Evolutionary conservation across 305 asterid species (phyloP).

Genomic region (Nicotiana rustica): DNA sequence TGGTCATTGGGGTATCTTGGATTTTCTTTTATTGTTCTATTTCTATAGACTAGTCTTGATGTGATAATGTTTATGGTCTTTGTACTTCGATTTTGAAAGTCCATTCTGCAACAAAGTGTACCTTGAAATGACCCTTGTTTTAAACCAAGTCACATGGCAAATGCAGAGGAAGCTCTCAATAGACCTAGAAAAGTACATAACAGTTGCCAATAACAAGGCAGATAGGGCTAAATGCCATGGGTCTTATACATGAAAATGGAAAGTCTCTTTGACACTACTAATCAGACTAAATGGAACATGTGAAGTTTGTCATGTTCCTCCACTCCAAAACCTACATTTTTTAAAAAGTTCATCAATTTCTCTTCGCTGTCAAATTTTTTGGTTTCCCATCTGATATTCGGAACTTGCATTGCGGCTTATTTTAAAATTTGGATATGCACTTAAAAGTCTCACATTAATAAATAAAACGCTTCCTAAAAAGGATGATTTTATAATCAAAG

Average conservation of each 20-base stretch:
- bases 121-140: constrained; percentile 18
- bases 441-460: too few relatives aligned
- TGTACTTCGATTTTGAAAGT: neutral
- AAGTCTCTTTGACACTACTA: constrained; percentile 21
- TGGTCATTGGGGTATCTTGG: neutral
- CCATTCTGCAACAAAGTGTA: neutral
- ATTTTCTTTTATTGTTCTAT: neutral
- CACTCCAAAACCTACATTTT: neutral
- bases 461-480: too few relatives aligned
- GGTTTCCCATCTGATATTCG: too few relatives aligned
- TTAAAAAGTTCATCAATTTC: neutral
- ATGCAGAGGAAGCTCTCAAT: constrained; percentile 9
- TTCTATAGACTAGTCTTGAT: neutral
- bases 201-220: constrained; percentile 11
- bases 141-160: constrained; percentile 33
- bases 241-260: constrained; percentile 31
- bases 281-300: constrained; percentile 36
- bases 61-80: neutral
- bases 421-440: too few relatives aligned
- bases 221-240: constrained; percentile 31
- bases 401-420: too few relatives aligned
- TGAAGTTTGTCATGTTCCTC: constrained; percentile 41
- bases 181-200: constrained; percentile 32
- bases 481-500: too few relatives aligned
- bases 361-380: neutral